Percentiles rank a stretch among this genome's conserved stretches.
phyloP scores from a whole-genome alignment of 306 rosid genomes.

The Arachis hypogaea region DNA sequence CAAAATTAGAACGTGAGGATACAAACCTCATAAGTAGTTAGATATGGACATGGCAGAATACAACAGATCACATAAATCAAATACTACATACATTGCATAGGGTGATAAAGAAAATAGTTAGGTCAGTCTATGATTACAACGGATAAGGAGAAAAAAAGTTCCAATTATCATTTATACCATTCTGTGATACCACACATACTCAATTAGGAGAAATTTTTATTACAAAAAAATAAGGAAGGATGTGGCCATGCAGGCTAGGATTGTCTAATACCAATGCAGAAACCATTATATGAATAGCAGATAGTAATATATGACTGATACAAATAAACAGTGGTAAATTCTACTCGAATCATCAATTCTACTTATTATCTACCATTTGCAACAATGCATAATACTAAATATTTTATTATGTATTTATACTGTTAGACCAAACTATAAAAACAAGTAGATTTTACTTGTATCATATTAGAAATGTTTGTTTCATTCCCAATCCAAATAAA shows the following conservation, averaged over 20 bases:
- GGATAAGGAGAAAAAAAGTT: background rate
- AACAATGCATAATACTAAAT: background rate
- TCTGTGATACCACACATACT: background rate
- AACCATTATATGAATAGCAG: background rate
- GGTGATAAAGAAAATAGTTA: background rate
- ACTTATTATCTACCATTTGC: background rate
- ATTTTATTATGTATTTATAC: no score
- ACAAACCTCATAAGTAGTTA: background rate
- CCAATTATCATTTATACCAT: background rate
- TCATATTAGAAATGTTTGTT: no score
- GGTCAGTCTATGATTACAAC: background rate
- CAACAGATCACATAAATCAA: background rate
- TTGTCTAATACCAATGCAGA: background rate
- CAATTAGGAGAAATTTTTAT: background rate
- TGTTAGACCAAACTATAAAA: no score
- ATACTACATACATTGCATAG: no score
- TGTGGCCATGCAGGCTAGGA: background rate
- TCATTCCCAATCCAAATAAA: no score
- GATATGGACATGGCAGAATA: background rate
- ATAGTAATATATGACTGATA: background rate
- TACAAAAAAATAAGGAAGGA: background rate
- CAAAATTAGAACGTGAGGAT: background rate
- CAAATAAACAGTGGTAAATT: background rate
- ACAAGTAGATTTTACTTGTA: no score
- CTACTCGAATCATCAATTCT: background rate